Evolutionary conservation across 2,329 filamentous ascomycete species (phyloP).

Genomic region (Talaromyces pinophilus): DNA sequence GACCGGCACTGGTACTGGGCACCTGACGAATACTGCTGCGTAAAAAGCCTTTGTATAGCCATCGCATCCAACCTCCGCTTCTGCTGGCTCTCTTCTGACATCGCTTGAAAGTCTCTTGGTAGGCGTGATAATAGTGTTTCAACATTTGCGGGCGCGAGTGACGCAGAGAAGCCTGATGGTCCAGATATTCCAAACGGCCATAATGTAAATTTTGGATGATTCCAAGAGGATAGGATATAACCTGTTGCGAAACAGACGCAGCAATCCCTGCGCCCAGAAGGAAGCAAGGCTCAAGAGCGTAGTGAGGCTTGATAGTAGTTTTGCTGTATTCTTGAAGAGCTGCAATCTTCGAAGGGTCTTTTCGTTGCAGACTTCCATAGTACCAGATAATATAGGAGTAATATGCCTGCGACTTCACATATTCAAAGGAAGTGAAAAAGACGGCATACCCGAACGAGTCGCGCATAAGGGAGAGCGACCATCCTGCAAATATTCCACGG

Average conservation of each 20-base stretch:
- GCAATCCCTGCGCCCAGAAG: constrained; percentile 60
- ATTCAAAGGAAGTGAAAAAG: constrained; percentile 66
- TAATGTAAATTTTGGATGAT: constrained; percentile 63
- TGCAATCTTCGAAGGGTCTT: constrained; percentile 22
- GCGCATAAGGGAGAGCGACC: constrained; percentile 59
- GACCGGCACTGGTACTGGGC: constrained; percentile 63
- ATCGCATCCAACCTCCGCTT: constrained; percentile 57
- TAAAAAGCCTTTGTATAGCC: constrained; percentile 61
- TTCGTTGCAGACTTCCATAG: constrained; percentile 50
- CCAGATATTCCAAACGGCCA: constrained; percentile 60
- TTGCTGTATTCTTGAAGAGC: constrained; percentile 15
- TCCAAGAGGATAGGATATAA: constrained; percentile 60
- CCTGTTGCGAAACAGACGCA: constrained; percentile 60
- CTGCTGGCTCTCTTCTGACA: constrained; percentile 54
- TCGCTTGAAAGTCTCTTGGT: constrained; percentile 60
- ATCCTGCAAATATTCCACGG: constrained; percentile 65
- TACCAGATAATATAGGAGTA: constrained; percentile 62
- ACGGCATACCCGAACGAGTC: constrained; percentile 62
- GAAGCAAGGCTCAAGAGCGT: constrained; percentile 63
- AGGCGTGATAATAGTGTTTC: constrained; percentile 60
- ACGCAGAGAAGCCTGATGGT: constrained; percentile 52
- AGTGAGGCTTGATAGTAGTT: constrained; percentile 60
- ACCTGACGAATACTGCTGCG: constrained; percentile 60
- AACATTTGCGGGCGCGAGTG: constrained; percentile 49
- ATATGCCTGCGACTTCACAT: constrained; percentile 63